Base-by-base conservation (phyloP, 2,329 filamentous ascomycete species). In the Ilyonectria destructans region DNA sequence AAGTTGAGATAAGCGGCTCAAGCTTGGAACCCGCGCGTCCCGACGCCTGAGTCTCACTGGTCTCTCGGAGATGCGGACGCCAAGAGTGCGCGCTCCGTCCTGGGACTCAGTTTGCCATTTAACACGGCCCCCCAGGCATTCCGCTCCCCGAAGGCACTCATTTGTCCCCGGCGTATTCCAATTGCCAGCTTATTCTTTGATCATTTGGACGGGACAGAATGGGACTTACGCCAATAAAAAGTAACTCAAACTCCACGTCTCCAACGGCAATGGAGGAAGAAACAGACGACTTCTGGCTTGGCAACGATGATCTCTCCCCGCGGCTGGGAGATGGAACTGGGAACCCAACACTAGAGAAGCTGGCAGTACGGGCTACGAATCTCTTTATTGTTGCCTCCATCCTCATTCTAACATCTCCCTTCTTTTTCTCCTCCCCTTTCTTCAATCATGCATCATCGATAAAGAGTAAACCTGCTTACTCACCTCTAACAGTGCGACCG, bases 401-500 rank as follows among this genome's bases (percentile, higher is more conserved):
- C 1, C 15, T 19, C 15, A 17, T n/a, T 1, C n/a, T 6, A 17
- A 6, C 6, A 8, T 43, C 5, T 43, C 15, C 40, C n/a, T 7
- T n/a, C n/a, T 43, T 43, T n/a, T n/a, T n/a, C 17, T 19, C 15
- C 8, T 8, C 17, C 7, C 15, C n/a, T 43, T 43, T n/a, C 40
- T 43, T 8, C 8, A 3, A 43, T 12, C 8, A 33, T 33, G 2
- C 31, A 9, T 33, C 31, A 9, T 33, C 12, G 2, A 33, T 33
- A 33, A 33, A 33, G 3, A 9, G 12, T 33, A 33, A 33, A 33
- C 31, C 15, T 43, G 15, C 17, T 8, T n/a, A 6, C 5, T n/a
- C 6, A 43, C 5, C n/a, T 8, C 6, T n/a, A 26, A n/a, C n/a
- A 61, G 62, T 65, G 57, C 37, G 57, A 61, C 3, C 48, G 48